Conservation (phyloP, 106 monocot genomes). For the Platanthera zijinensis region DNA sequence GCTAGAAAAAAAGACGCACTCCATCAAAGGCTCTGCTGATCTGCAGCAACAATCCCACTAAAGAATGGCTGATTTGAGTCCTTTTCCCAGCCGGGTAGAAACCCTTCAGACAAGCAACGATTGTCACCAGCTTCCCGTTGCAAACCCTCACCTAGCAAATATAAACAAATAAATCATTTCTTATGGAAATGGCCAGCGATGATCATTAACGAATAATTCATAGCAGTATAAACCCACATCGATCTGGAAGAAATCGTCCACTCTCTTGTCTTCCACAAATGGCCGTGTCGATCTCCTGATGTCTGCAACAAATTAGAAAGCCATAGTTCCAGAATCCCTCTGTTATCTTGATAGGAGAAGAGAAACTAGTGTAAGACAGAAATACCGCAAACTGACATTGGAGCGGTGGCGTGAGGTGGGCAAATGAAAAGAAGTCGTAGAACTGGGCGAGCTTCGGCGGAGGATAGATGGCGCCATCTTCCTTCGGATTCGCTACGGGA, state of each 20-base stretch:
- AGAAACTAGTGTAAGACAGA: neutral
- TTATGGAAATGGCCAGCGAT: neutral
- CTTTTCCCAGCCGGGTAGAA: conserved; percentile 84
- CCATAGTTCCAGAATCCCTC: neutral
- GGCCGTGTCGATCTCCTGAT: conserved; percentile 54
- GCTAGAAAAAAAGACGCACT: conserved; percentile 32
- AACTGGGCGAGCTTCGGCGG: conserved; percentile 89
- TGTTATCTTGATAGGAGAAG: neutral
- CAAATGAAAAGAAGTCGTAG: conserved; percentile 95
- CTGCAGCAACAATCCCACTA: conserved; percentile 79
- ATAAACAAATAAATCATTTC: neutral
- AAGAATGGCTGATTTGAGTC: conserved; percentile 46
- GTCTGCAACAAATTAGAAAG: conserved; percentile 41
- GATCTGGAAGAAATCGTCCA: conserved; percentile 84
- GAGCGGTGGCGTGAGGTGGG: conserved; percentile 68
- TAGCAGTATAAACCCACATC: conserved; percentile 48
- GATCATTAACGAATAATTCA: neutral
- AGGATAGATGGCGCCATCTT: conserved; percentile 71
- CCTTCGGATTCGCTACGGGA: conserved; percentile 19
- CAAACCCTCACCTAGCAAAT: conserved; percentile 61
- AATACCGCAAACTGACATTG: conserved; percentile 44
- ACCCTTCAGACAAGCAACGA: conserved; percentile 59
- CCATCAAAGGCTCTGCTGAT: conserved; percentile 74
- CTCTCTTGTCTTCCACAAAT: conserved; percentile 62
- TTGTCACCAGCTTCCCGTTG: conserved; percentile 72